phyloP scores from a whole-genome alignment of 176 grass and related monocot species.

The Paspalum notatum region DNA sequence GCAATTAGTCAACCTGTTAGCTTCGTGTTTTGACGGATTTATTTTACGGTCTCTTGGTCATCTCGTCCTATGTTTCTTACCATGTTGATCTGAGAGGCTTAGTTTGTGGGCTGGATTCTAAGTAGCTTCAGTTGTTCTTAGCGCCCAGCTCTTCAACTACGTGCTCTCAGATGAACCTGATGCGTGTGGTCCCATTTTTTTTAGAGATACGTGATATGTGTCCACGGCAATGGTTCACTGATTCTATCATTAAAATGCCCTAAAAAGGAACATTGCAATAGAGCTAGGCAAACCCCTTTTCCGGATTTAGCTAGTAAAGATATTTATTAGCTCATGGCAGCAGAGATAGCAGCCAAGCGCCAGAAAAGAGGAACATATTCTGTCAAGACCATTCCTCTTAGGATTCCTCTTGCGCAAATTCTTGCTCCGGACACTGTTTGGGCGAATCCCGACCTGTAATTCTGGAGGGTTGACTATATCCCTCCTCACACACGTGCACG shows the following conservation, averaged over 20 bases:
- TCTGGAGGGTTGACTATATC: neutral
- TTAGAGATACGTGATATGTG: neutral
- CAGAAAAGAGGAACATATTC: neutral
- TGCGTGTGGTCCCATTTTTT: neutral
- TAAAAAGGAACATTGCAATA: neutral
- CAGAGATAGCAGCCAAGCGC: neutral
- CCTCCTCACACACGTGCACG: neutral
- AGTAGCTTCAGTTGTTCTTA: neutral
- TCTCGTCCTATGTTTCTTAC: neutral
- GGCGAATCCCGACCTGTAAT: neutral
- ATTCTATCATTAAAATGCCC: neutral
- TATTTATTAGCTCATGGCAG: slow-evolving; percentile 5
- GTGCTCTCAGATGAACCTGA: neutral
- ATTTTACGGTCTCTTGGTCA: neutral
- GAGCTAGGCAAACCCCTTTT: slow-evolving; percentile 4
- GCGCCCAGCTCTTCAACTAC: neutral
- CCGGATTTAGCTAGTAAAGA: neutral
- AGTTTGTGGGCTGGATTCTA: neutral
- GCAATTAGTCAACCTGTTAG: neutral
- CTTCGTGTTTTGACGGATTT: neutral
- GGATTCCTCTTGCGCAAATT: neutral
- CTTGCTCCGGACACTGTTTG: neutral
- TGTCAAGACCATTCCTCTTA: neutral
- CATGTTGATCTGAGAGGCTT: neutral
- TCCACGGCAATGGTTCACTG: neutral